These are phyloP conservation scores for Aspergillus sclerotiicarbonarius DNA, from an alignment of 495 filamentous ascomycete species.

Conservation along the genomic window DNA sequence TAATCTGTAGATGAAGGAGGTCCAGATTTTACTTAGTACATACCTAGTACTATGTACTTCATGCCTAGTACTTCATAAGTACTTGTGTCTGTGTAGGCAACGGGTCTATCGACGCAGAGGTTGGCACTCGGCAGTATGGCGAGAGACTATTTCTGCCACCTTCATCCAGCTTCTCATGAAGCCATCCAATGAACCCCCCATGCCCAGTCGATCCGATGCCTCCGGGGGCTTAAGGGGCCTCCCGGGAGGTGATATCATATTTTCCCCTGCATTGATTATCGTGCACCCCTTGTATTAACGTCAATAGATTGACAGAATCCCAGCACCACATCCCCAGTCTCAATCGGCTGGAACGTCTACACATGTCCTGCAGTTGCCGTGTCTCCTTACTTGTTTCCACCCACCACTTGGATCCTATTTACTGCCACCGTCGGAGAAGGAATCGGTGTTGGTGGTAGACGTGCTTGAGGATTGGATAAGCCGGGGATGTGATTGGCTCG, in stretches of 20 bases:
- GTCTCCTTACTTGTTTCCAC: neutral
- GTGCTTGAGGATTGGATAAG: conserved; percentile 19
- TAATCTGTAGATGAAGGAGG: neutral
- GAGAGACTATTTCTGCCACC: no score
- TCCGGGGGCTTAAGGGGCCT: neutral
- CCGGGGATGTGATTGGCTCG: conserved; percentile 17
- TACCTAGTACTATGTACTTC: no score
- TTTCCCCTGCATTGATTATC: conserved; percentile 16
- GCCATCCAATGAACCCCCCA: neutral
- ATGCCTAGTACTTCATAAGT: no score
- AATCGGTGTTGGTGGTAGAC: no score
- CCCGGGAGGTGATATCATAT: conserved; percentile 10
- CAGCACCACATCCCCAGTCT: neutral
- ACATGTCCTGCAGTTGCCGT: no score
- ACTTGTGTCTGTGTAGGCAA: no score
- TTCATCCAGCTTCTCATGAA: no score
- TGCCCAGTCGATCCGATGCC: neutral
- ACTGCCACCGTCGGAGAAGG: no score
- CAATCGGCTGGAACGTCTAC: neutral
- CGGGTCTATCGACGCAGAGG: no score
- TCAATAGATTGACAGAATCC: conserved; percentile 10
- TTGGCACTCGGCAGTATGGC: no score
- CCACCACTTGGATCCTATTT: neutral
- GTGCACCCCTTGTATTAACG: conserved; percentile 14
- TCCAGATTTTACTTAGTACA: no score